Percentiles rank a stretch among this genome's conserved stretches.
Evolutionary conservation across 495 filamentous ascomycete genomes (phyloP).

Genomic region (Aspergillus incahuasiensis): DNA sequence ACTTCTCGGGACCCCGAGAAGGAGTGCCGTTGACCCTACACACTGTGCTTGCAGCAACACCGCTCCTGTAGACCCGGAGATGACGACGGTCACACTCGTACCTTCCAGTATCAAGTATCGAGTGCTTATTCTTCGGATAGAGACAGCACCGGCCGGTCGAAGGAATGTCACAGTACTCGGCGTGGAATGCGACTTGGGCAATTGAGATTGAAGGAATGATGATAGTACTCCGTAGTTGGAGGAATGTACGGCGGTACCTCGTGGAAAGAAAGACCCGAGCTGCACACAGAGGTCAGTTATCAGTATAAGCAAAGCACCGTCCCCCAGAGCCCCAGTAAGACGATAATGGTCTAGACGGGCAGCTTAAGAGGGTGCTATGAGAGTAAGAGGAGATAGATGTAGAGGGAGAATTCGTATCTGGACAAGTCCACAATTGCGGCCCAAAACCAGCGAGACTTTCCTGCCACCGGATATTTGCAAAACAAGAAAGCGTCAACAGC

Average conservation of each 20-base stretch:
- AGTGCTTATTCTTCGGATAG: not conserved
- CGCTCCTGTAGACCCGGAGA: not conserved
- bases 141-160: conserved; percentile 8
- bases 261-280: conserved; percentile 10
- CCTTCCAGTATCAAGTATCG: not conserved
- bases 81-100: not conserved
- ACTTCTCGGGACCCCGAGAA: conserved; percentile 48
- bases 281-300: conserved; percentile 11
- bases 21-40: conserved; percentile 25
- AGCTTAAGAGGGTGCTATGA: conserved; percentile 17
- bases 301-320: not conserved
- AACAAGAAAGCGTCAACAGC: conserved; percentile 7
- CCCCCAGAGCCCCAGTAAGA: conserved; percentile 6
- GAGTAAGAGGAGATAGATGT: conserved; percentile 24
- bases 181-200: conserved; percentile 28
- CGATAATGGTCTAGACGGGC: conserved; percentile 9
- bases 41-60: conserved; percentile 2
- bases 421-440: conserved; percentile 29
- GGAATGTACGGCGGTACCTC: conserved; percentile 14
- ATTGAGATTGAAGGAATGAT: conserved; percentile 16
- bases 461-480: conserved; percentile 18
- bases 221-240: conserved; percentile 8
- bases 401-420: conserved; percentile 33
- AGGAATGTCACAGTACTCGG: conserved; percentile 9
- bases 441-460: conserved; percentile 16